Evolutionary conservation across 352 stramenopile genomes (phyloP), one percentile per base, ranked within the genome.

Genomic region (Phytophthora fragariae): DNA sequence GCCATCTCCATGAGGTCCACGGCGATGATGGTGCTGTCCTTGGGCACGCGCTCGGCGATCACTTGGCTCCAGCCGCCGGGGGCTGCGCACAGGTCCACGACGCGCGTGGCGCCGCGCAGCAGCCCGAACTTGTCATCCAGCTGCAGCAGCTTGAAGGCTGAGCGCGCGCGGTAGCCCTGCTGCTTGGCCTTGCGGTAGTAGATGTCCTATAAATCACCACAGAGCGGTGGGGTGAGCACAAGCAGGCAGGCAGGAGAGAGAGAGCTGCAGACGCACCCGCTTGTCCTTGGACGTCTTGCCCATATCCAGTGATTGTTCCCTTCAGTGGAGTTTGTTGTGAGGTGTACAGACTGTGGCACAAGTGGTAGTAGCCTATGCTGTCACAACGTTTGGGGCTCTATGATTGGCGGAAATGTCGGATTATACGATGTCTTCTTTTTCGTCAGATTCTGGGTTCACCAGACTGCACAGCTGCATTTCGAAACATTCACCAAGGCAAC

Each of bases 81-180:
- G 7, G 90, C 90, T 2, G 90, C 88, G 39, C 90, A 97, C 47
- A 97, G 68, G 69, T 97, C 90, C 37, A 97, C 90, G 24, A 95
- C 83, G 37, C 90, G 90, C 11, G 73, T 90, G 47, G 97, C 93
- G 80, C 83, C 78, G 21, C 87, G 61, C 44, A 99, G 96, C 0
- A 99, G 78, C 53, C 97, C 81, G 79, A 99, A 99, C 57, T 98
- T 97, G 65, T 99, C 97, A 79, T 99, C 98, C 12, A 99, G 83
- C 73, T 99, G 98, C 11, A 99, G 74, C 19, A 99, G 80, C 73
- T 99, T 99, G 85, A 99, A 99, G 5, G 98, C 98, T 39, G 95
- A 99, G 46, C 98, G 90, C 37, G 98, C 98, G 68, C 98, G 87
- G 80, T 98, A 99, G 29, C 98, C 98, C 46, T 97, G 86, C 66